Evolutionary conservation across 148 eudicot genomes (phyloP), one percentile per base, ranked within the genome.

Genomic region (Tetragonia tetragonoides): DNA sequence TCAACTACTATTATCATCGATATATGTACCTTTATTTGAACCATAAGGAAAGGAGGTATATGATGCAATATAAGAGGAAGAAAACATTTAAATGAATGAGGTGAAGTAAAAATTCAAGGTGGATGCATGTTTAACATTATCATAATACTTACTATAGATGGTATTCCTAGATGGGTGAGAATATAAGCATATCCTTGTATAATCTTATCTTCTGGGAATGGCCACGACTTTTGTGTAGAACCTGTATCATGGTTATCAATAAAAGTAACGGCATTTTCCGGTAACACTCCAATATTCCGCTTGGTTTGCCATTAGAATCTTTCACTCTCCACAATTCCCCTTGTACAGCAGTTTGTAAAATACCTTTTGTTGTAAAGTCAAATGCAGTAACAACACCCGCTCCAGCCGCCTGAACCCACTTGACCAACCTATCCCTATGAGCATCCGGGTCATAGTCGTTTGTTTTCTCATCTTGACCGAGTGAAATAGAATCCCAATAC

Each of bases 191-290:
- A 67, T 67, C 70, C 70, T 67, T 67, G 70, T 80, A 87, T 87
- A 11, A 88, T 90, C 84, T 90, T 90, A 41, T 83, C 90, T 6
- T 82, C 72, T 5, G 94, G 94, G 71, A 90, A 90, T 8, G 89
- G 90, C 87, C 91, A 88, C 0, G 68, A 15, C 3, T 83, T 84
- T 77, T 88, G 90, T 4, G 91, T 83, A 0, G 88, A 90, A 18
- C 86, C 89, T 1, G 91, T 81, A 63, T 90, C 91, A 54, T 90
- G 94, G 75, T 90, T 90, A 53, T 90, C 90, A 0, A 90, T 80
- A 59, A 90, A 90, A 0, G 91, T 90, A 23, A 90, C 94, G 1
- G 91, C 87, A 46, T 87, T 85, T 28, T 46, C 23, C 0, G 94
- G 88, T 10, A 66, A 65, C 73, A 88, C 73, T 34, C 94, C 94